Base-by-base conservation (phyloP, 306 rosid species). In the Glycine latifolia region DNA sequence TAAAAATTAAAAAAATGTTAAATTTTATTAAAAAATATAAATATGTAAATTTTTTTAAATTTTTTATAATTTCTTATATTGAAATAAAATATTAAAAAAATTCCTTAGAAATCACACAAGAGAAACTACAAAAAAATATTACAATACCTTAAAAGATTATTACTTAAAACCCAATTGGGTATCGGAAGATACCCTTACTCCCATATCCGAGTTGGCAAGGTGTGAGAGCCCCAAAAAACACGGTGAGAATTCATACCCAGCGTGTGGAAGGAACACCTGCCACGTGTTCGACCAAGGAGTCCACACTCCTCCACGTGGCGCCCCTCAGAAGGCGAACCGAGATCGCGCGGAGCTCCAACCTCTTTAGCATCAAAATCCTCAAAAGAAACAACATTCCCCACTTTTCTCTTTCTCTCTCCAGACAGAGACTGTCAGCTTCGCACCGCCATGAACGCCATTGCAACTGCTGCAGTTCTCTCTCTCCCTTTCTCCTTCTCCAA, bases 381-480 rank as follows among this genome's bases (percentile, higher is more conserved):
- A 67, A 44, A 52, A 26, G 2, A 26, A 26, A 61, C 70, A 54
- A 76, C 78, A 55, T 53, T 71, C 2, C 50, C 16, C 10, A 13
- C 48, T 87, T 83, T 81, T 76, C 81, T 26, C 31, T 26, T 26
- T 26, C 31, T 26, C 15, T 16, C 86, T 87, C 53, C n/a, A 11
- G 67, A 61, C 43, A 5, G 67, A 26, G 43, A 54, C 13, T 59
- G 76, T 76, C 87, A 58, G 74, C 82, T 84, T 78, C 85, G 56
- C 80, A 80, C 83, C 48, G 88, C 96, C 84, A 92, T 92, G 97
- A 86, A 86, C 85, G 89, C 92, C 82, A 88, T 91, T 58, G 93
- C 98, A 15, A 89, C 97, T 56, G 97, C 97, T 77, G 86, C 98
- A 67, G 88, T 92, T 86, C 90, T 90, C 46, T 81, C 94, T 41